phyloP scores from a whole-genome alignment of 208 protist genomes.

The Trypanosomatidae sp. region DNA sequence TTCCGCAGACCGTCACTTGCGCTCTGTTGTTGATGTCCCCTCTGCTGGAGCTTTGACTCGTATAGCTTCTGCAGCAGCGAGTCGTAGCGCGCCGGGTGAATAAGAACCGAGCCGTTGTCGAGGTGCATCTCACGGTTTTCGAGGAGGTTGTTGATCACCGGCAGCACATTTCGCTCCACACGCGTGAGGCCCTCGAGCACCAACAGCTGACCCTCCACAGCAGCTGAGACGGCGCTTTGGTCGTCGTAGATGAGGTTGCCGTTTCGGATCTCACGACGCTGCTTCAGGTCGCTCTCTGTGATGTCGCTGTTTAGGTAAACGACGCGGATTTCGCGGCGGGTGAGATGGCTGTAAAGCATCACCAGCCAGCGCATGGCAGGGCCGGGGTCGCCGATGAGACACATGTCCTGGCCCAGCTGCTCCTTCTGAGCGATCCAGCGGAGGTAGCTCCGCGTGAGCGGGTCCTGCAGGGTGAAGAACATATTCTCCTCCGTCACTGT shows the following conservation, averaged over 20 bases:
- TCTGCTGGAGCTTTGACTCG: slow-evolving; percentile 17
- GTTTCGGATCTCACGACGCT: slow-evolving; percentile 90
- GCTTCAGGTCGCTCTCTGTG: slow-evolving; percentile 95
- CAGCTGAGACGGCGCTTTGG: slow-evolving; percentile 92
- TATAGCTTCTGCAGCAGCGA: slow-evolving; percentile 63
- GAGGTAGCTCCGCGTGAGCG: slow-evolving; percentile 60
- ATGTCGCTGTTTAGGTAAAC: slow-evolving; percentile 93
- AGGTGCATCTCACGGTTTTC: slow-evolving; percentile 97
- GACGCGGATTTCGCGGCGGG: slow-evolving; percentile 84
- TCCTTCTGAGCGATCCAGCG: slow-evolving; percentile 95
- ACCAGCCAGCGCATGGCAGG: slow-evolving; percentile 86
- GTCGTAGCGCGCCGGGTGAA: slow-evolving; percentile 90
- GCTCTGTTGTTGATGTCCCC: slow-evolving; percentile 1
- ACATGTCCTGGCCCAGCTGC: slow-evolving; percentile 93
- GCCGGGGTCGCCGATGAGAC: slow-evolving; percentile 92
- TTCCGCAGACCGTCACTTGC: not conserved
- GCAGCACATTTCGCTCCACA: slow-evolving; percentile 95
- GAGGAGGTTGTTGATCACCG: slow-evolving; percentile 95
- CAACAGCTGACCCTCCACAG: slow-evolving; percentile 89
- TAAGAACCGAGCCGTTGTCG: slow-evolving; percentile 92
- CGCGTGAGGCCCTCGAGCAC: slow-evolving; percentile 95
- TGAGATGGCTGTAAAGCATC: slow-evolving; percentile 70
- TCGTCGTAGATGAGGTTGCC: slow-evolving; percentile 90
- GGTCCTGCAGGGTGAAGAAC: slow-evolving; percentile 66
- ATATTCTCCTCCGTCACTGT: slow-evolving; percentile 32